Base-by-base conservation (phyloP, 805 yeast genomes). In the Saccharomyces kudriavzevii region DNA sequence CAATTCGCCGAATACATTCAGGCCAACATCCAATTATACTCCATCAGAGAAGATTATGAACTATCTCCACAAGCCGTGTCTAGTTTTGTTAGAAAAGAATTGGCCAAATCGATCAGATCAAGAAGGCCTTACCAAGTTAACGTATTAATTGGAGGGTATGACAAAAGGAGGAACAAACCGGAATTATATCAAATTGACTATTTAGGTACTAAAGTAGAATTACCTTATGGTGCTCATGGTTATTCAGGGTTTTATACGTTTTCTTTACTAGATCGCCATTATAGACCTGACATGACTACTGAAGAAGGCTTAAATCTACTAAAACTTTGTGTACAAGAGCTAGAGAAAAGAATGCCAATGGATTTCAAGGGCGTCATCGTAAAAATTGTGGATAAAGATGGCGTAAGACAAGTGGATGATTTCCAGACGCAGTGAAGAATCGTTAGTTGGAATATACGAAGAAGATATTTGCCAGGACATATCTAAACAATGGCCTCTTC, bases 181-280 rank as follows among this genome's bases (percentile, higher is more conserved):
- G 74, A 80, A 50, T 77, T 94, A 63, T 84, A 87, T 65, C 89
- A 92, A 85, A 87, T 94, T 60, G 99, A 94, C 69, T 94, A 94
- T 70, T 74, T 94, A 59, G 99, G 99, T 6, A 88, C 99, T 2
- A 82, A 85, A 60, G 96, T 85, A 14, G 89, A 85, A 56, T 77
- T 94, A 55, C 98, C 99, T 14, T 94, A 94, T 67, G 96, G 95
- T 17, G 98, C 98, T 1, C 99, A 94, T 69, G 99, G 99, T 11
- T 94, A 94, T 67, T 96, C 98, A n/a, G 96, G 95, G 1, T 94
- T 92, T 72, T 94, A 94, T 70, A 84, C 96, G 30, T 79, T 89
- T 70, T 87, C 98, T 1, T 74, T 92, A 58, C 77, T 94, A 60
- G 99, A 94, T 74, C 90, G 85, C 61, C 96, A 90, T 72, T 90